Evolutionary conservation across 1,139 yeast genomes (phyloP), one percentile per base, ranked within the genome.

Genomic region (Blastobotrys ciferrii): DNA sequence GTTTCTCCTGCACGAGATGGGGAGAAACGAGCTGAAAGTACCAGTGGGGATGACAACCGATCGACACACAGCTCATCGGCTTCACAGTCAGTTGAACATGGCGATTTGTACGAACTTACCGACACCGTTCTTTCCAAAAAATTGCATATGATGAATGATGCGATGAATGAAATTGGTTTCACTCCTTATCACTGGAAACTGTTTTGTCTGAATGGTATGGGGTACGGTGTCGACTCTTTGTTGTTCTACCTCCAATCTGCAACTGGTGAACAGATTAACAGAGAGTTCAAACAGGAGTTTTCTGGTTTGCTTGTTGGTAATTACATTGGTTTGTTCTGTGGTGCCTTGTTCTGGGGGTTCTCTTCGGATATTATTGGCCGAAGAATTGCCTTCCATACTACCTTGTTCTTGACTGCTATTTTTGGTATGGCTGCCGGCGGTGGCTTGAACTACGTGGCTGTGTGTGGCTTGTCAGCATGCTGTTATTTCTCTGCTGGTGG

Each of bases 151-250:
- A 61, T 60, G 12, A 60, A 60, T 49, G 46, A 59, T 63, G 75
- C 53, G 47, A 57, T 65, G 49, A 59, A 61, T 39, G 59, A 61
- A 36, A 60, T 61, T 38, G 65, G 65, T 3, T 58, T 61, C 50
- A 58, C 63, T n/a, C 59, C 58, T 9, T 61, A 61, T 45, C 65
- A 61, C 46, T 49, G 54, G 56, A 60, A 61, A 48, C 56, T 61
- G n/a, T 61, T 61, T 42, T 60, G 61, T 51, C 49, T 62, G 20
- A 61, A 61, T 42, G 86, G 86, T 14, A 75, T 80, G 74, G 87
- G 87, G 13, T 81, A 81, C 58, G 77, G 82, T 4, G 81, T 78
- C 23, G 86, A 81, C 61, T 78, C 84, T 15, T 80, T 80, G 60
- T 67, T 81, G 55, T 75, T 73, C 37, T 68, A 71, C 60, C 61